phyloP scores from a whole-genome alignment of 148 eudicot species.

The Vaccinium vitisidaea region DNA sequence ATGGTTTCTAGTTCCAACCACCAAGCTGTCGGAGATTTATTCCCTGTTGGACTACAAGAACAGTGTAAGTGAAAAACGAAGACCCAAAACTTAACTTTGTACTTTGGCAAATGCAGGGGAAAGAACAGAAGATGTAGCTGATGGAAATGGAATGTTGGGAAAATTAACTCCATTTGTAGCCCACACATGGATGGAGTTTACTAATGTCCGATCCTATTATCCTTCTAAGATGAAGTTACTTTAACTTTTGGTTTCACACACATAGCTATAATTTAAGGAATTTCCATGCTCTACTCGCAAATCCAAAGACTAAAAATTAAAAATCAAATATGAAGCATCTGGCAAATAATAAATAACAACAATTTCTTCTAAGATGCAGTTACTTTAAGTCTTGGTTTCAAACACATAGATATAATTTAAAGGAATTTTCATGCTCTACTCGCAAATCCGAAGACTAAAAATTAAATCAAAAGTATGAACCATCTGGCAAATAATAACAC shows the following conservation, averaged over 20 bases:
- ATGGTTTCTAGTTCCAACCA: not conserved
- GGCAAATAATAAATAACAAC: not conserved
- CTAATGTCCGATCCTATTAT: not conserved
- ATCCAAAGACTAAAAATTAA: not conserved
- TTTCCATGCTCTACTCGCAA: not conserved
- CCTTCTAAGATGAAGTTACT: not conserved
- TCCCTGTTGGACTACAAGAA: not conserved
- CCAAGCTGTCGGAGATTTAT: not conserved
- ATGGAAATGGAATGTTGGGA: not conserved
- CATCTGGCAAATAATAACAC: not conserved
- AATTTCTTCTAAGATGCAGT: not conserved
- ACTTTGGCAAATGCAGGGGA: not conserved
- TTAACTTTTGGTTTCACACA: not conserved
- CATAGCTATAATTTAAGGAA: not conserved
- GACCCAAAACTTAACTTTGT: not conserved
- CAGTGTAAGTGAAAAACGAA: not conserved
- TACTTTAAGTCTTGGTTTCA: not conserved
- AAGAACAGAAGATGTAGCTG: not conserved
- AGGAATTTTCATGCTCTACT: not conserved
- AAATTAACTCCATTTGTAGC: not conserved
- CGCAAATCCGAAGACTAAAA: not conserved
- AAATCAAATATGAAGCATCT: not conserved
- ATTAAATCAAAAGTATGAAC: not conserved
- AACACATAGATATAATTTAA: not conserved
- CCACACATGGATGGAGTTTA: not conserved